Evolutionary conservation across 177 flowering plant species (phyloP).

Genomic region (Vitis hybrid): DNA sequence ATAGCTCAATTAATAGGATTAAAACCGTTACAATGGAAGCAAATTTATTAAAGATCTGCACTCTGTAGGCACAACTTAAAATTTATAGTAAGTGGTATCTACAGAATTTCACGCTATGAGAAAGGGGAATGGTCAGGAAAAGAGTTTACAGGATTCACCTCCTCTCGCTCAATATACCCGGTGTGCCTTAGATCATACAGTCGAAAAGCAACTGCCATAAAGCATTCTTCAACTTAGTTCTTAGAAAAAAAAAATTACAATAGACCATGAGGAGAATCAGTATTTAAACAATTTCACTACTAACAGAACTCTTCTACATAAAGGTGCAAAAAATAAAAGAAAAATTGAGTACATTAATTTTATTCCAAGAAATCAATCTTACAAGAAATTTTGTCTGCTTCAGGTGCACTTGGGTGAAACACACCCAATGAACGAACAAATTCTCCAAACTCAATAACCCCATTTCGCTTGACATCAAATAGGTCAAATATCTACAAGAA

Average conservation of each 20-base stretch:
- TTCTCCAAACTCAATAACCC: slow-evolving; percentile 66
- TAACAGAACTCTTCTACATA: not conserved
- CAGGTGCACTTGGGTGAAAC: slow-evolving; percentile 56
- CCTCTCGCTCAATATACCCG: slow-evolving; percentile 60
- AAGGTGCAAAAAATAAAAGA: not conserved
- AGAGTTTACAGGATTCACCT: slow-evolving; percentile 25
- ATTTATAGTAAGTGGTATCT: too few species aligned
- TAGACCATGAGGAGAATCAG: not conserved
- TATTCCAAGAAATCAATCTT: slow-evolving; percentile 16
- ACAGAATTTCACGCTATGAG: not conserved
- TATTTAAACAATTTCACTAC: not conserved
- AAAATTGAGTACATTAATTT: not conserved
- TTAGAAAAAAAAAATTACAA: not conserved
- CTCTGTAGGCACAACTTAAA: not conserved
- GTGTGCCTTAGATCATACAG: slow-evolving; percentile 56
- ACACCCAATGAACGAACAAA: slow-evolving; percentile 61
- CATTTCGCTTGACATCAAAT: slow-evolving; percentile 58
- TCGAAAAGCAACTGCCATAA: slow-evolving; percentile 56
- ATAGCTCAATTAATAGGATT: not conserved
- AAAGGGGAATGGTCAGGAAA: not conserved
- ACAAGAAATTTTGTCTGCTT: slow-evolving; percentile 45
- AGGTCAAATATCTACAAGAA: slow-evolving; percentile 48
- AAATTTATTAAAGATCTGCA: not conserved
- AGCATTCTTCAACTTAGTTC: too few species aligned
- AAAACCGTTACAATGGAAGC: too few species aligned